Percentiles rank a stretch among this genome's conserved stretches.
Evolutionary conservation across 2,329 filamentous ascomycete genomes (phyloP).

Genomic region (Ceratocystiopsis sp.): DNA sequence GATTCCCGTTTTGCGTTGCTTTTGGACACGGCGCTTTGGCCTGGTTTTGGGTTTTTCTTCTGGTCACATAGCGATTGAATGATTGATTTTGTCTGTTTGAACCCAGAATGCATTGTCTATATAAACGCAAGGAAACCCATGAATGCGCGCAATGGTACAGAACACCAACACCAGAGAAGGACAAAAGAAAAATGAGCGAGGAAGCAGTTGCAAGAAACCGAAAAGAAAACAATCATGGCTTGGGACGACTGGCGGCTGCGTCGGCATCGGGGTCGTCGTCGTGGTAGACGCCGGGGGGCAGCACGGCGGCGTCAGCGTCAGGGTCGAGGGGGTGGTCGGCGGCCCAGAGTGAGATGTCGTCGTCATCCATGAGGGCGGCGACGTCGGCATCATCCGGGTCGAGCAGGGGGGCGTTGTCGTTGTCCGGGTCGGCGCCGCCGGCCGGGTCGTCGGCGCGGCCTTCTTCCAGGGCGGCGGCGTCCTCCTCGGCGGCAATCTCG

Average conservation of each 20-base stretch:
- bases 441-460: constrained; percentile 10
- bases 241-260: not conserved
- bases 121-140: no score
- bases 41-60: not conserved
- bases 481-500: constrained; percentile 29
- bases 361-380: constrained; percentile 38
- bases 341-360: constrained; percentile 43
- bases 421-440: constrained; percentile 22
- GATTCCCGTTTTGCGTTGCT: no score
- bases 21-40: no score
- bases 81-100: not conserved
- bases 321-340: constrained; percentile 12
- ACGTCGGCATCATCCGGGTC: constrained; percentile 27
- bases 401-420: constrained; percentile 12
- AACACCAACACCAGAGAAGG: not conserved
- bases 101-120: not conserved
- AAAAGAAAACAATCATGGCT: not conserved
- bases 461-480: constrained; percentile 28
- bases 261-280: constrained; percentile 5
- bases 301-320: no score
- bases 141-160: not conserved
- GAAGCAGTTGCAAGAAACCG: not conserved
- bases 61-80: not conserved
- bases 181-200: not conserved
- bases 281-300: not conserved